Evolutionary conservation across 352 stramenopile genomes (phyloP), one percentile per base, ranked within the genome.

Genomic region (Phytopythium vexans): DNA sequence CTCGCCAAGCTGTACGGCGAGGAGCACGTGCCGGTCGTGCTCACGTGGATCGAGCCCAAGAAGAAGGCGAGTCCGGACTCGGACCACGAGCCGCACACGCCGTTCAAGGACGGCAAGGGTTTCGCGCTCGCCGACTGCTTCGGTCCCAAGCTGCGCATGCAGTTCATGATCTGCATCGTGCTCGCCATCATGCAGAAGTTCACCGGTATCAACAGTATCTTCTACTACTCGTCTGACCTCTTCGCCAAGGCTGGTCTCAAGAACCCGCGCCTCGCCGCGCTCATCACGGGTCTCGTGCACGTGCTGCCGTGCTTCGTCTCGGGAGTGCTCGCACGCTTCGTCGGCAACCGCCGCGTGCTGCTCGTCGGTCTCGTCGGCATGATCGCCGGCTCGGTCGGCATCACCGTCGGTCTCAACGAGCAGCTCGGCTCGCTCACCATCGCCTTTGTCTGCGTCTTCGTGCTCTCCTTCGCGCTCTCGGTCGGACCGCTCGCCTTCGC

Each of bases 191-290:
- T 56, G 12, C 66, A 77, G 52, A 70, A 78, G 51, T 62, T 82
- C 46, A 70, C 58, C 0, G 72, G 68, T 11, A 74, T 82, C 59
- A 78, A 73, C 54, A 72, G 68, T 12, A 68, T 86, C 27, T 86
- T 81, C 58, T 74, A 80, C 54, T 88, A 88, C 57, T 86, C 74
- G 42, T 81, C 70, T 34, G 60, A 72, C 6, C 72, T 88, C 35
- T 86, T 88, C 48, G 71, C 62, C 33, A 54, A 74, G 45, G 74
- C 72, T 8, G 77, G 77, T 0, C 60, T 88, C 27, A 49, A 52
- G 0, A 76, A 88, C 46, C 65, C 62, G 27, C 77, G 77, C 21
- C 27, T 86, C 6, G 73, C 70, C 10, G 76, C 58, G n/a, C 35
- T 82, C 27, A 21, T 86, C 3, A 8, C 85, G 8, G 49, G 62